A percentile compares a stretch with the other conserved stretches of the same genome.
These are phyloP conservation scores for Telopea speciosissima DNA, from an alignment of 177 flowering plant genomes.

Conservation along the genomic window DNA sequence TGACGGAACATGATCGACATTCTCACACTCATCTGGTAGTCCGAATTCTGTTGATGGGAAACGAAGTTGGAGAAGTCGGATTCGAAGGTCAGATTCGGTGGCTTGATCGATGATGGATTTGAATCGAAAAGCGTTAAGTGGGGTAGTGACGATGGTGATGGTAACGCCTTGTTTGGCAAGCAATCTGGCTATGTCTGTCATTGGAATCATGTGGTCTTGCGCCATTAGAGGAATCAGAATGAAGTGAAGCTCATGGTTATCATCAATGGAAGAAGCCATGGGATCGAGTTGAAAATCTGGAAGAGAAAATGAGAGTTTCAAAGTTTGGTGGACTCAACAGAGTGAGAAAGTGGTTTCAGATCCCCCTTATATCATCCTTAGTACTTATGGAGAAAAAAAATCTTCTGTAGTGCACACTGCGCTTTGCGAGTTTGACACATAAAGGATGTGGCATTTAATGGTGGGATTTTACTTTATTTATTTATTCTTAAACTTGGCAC, in stretches of 20 bases:
- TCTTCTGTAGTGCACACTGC: too few relatives aligned
- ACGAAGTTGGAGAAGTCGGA: conserved; percentile 11
- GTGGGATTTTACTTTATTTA: too few relatives aligned
- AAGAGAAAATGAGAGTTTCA: too few relatives aligned
- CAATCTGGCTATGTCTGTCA: conserved; percentile 28
- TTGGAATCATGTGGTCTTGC: background rate
- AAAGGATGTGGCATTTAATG: too few relatives aligned
- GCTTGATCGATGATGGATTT: conserved; percentile 9
- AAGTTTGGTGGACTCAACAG: too few relatives aligned
- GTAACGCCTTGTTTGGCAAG: conserved; percentile 21
- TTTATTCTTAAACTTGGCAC: too few relatives aligned
- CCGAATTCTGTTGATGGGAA: conserved; percentile 24
- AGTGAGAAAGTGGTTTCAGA: too few relatives aligned
- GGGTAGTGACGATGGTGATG: conserved; percentile 29
- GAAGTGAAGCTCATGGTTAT: background rate
- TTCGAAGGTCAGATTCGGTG: conserved; percentile 10
- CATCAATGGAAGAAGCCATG: background rate
- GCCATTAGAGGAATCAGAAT: conserved; percentile 27
- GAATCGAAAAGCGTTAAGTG: conserved; percentile 23
- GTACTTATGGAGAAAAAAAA: too few relatives aligned
- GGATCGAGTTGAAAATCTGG: too few relatives aligned
- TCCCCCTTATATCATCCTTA: too few relatives aligned
- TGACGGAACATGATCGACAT: too few relatives aligned
- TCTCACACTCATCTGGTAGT: conserved; percentile 24
- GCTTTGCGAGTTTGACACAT: too few relatives aligned